Evolutionary conservation across 208 protist genomes (phyloP), one percentile per base, ranked within the genome.

Genomic region (Crithidia mellificae): DNA sequence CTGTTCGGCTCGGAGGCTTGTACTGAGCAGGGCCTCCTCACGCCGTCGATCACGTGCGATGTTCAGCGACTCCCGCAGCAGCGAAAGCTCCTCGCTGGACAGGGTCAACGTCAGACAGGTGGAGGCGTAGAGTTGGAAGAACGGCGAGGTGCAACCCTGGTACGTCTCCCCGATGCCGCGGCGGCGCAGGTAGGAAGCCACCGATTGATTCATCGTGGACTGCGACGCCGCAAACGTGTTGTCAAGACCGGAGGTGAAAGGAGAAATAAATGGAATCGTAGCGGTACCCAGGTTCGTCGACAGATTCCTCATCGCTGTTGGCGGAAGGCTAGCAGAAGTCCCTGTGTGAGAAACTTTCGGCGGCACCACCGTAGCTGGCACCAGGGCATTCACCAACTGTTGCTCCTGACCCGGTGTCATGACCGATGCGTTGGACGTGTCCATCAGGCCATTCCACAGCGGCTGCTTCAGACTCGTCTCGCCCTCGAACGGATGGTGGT

Each of bases 71-170:
- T 65, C 47, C 14, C 47, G 59, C 59, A 65, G 47, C 59, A 41
- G 22, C 29, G 46, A 30, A 20, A 55, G 11, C 47, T 65, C 59
- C 44, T 27, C 59, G 20, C 32, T 39, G 11, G 59, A 55, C 14
- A 65, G 59, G 11, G 46, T 46, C 4, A 65, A 46, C 6, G n/a
- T 12, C 17, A 38, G 17, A 0, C 30, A 57, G 34, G 34, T 55
- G n/a, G 56, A 50, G 9, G 49, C 44, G 55, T 55, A 66, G 4
- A 57, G 24, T 54, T 47, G 36, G 14, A 58, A 70, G 27, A 76
- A 66, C 22, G 70, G 55, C 8, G 70, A 66, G 19, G 63, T 76
- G 63, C 56, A 59, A 22, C 70, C 63, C 24, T 70, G 24, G 43
- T 76, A 65, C 2, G 63, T 62, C 17, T 58, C 63, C 0, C 62